These are phyloP conservation scores for Fusarium duplospermum DNA, from an alignment of 2,329 filamentous ascomycete species.

Conservation along the genomic window DNA sequence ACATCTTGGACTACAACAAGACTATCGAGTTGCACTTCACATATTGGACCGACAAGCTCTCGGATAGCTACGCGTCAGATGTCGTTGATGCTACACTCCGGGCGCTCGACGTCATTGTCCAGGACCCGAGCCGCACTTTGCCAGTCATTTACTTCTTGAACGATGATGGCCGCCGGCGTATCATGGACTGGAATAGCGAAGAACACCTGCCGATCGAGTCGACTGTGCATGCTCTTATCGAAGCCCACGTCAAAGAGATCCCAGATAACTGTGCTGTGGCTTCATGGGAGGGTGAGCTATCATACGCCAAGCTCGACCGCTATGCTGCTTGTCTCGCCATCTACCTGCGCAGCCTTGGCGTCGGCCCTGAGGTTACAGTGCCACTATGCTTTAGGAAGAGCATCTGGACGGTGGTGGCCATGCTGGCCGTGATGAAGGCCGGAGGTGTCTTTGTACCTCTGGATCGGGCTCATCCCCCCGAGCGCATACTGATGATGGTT, in stretches of 20 bases:
- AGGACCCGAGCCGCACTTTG: no score
- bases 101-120: no score
- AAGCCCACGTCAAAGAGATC: not conserved
- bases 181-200: no score
- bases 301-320: not conserved
- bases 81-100: no score
- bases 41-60: no score
- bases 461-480: not conserved
- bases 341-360: not conserved
- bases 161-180: no score
- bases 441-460: not conserved
- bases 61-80: no score
- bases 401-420: not conserved
- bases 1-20: no score
- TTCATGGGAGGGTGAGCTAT: not conserved
- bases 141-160: no score
- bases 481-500: not conserved
- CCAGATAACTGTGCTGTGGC: not conserved
- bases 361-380: not conserved
- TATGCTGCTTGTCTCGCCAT: not conserved
- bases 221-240: not conserved
- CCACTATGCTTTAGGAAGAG: constrained; percentile 7
- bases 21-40: no score
- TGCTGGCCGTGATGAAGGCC: constrained; percentile 10
- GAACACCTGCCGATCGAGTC: not conserved